Evolutionary conservation across 2,329 filamentous ascomycete genomes (phyloP).

Genomic region (Elsinoe necatrix): DNA sequence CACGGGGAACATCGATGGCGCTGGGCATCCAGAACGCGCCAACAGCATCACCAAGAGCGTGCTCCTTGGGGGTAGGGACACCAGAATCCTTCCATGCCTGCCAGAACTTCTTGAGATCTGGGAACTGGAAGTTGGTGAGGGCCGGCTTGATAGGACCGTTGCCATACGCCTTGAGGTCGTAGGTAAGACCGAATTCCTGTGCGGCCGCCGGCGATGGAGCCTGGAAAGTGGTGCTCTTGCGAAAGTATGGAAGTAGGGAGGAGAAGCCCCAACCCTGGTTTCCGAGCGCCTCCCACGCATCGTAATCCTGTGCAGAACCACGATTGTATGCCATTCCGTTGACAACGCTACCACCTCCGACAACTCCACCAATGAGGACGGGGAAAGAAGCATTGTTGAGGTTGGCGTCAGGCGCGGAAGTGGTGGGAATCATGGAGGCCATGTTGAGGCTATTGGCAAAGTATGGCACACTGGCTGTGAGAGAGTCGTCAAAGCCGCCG

Average conservation of each 20-base stretch:
- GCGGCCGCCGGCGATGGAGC: conserved; percentile 18
- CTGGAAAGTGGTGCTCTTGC: conserved; percentile 23
- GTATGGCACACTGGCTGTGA: conserved; percentile 11
- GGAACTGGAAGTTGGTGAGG: conserved; percentile 22
- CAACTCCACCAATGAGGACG: conserved; percentile 15
- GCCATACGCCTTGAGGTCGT: conserved; percentile 19
- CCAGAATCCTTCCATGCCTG: conserved; percentile 19
- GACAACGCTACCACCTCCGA: conserved; percentile 13
- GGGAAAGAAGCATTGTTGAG: conserved; percentile 17
- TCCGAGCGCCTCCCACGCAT: conserved; percentile 15
- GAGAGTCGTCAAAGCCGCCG: conserved; percentile 12
- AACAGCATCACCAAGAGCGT: conserved; percentile 23
- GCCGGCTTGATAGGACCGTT: conserved; percentile 21
- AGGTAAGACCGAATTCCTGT: conserved; percentile 20
- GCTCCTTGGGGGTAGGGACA: conserved; percentile 20
- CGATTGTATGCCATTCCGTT: conserved; percentile 17
- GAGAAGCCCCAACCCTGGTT: not conserved
- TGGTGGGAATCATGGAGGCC: conserved; percentile 10
- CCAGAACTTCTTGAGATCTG: conserved; percentile 21
- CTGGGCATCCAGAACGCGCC: conserved; percentile 32
- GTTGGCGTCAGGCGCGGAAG: conserved; percentile 6
- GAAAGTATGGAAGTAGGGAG: conserved; percentile 22
- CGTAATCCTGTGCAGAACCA: conserved; percentile 21
- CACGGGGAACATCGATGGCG: conserved; percentile 28
- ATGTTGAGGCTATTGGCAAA: conserved; percentile 13